Evolutionary conservation across 371 early-diverging fungal genomes (phyloP).

Genomic region (Apophysomyces trapeziformis): DNA sequence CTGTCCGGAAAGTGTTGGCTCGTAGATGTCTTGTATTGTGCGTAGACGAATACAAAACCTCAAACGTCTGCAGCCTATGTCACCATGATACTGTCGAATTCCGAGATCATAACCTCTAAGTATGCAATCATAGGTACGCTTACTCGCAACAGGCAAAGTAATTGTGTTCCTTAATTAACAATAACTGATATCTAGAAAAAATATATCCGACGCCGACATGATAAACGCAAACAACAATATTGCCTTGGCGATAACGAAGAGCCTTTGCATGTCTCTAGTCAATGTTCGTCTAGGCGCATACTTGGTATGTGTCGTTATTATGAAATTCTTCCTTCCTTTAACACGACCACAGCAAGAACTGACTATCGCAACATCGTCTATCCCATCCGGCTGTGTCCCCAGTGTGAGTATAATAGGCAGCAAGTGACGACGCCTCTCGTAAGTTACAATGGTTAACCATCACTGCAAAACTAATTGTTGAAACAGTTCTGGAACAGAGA

Average conservation of each 20-base stretch:
- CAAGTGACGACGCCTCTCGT: neutral
- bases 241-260: neutral
- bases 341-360: neutral
- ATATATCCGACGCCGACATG: neutral
- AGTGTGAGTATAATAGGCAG: neutral
- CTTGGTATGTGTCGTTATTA: neutral
- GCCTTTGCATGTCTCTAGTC: neutral
- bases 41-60: neutral
- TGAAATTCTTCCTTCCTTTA: neutral
- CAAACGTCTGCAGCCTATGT: too few relatives aligned
- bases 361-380: neutral
- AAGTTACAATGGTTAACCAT: neutral
- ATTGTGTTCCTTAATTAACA: neutral
- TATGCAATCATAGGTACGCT: neutral
- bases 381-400: neutral
- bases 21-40: neutral
- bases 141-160: neutral
- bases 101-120: neutral
- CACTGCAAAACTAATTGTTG: neutral
- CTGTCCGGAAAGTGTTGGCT: neutral
- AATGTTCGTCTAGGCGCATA: neutral
- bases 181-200: neutral
- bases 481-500: neutral
- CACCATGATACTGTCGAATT: too few relatives aligned
- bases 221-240: neutral